phyloP scores from a whole-genome alignment of 1,139 yeast genomes.

The Debaryomyces coudertii region DNA sequence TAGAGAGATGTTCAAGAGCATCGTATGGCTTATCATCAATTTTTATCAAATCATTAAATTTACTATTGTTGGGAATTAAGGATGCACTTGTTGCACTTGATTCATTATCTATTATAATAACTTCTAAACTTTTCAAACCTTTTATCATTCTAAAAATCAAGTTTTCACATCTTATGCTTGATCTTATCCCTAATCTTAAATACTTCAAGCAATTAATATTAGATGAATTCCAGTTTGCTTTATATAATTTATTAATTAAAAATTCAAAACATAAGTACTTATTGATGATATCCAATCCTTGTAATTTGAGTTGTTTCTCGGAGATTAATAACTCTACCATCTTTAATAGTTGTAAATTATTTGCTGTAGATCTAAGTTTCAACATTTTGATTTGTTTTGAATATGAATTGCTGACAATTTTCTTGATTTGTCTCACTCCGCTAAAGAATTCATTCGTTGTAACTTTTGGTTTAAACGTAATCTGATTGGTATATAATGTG shows the following conservation, averaged over 20 bases:
- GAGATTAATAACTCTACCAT: constrained; percentile 31
- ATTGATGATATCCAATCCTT: constrained; percentile 32
- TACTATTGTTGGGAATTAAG: constrained; percentile 26
- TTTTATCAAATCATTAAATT: constrained; percentile 17
- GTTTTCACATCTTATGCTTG: constrained; percentile 27
- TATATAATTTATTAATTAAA: constrained; percentile 28
- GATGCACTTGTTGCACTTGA: constrained; percentile 21
- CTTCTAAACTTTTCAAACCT: constrained; percentile 28
- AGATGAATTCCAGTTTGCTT: constrained; percentile 30
- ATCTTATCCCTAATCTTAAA: constrained; percentile 32
- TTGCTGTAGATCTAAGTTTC: constrained; percentile 29
- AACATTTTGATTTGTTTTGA: constrained; percentile 25
- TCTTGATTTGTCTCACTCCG: constrained; percentile 33
- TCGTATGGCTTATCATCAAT: constrained; percentile 9
- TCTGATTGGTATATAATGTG: constrained; percentile 24
- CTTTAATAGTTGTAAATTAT: constrained; percentile 25
- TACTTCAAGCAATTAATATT: constrained; percentile 25
- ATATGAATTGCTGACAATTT: constrained; percentile 20
- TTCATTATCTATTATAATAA: constrained; percentile 20
- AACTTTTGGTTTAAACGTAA: constrained; percentile 31
- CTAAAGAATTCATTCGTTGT: constrained; percentile 32
- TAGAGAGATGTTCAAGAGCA: constrained; percentile 23
- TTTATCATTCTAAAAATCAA: constrained; percentile 32
- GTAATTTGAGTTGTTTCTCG: constrained; percentile 24
- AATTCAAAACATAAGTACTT: constrained; percentile 29